Evolutionary conservation across 768 basidiomycete genomes (phyloP), one percentile per base, ranked within the genome.

Genomic region (Mycena leptocephala): DNA sequence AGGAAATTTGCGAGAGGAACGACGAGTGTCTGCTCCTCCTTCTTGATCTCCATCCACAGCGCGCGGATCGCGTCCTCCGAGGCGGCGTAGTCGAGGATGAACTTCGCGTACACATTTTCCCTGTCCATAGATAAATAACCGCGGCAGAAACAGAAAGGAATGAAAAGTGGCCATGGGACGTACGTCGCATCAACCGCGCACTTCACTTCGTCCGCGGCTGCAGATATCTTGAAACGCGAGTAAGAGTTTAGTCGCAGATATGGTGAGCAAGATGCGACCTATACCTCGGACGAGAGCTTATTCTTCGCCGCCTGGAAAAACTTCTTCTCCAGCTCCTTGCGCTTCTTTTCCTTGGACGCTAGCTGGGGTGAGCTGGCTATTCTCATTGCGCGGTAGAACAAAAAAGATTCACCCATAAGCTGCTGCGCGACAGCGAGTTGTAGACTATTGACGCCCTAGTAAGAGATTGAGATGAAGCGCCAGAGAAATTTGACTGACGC

Each of bases 11-110:
- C 28, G 2, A 32, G 2, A 43, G 78, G 68, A 33, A 78, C 80
- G 5, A 69, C 26, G 26, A 80, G 68, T 20, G 41, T 63, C 32
- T 74, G 26, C 59, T 76, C 77, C 41, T 78, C 80, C 32, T 73
- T 46, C 61, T 70, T 70, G 59, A 82, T 73, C 56, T 73, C 70
- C 63, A 73, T 53, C 81, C 80, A 82, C 18, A 82, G 64, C 35
- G 55, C 66, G 8, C 79, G 79, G 48, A 82, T 82, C 24, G 61
- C 37, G 65, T 82, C 81, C 66, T 82, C 81, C 14, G 67, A 61
- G 5, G 78, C 61, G 18, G 79, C 78, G 70, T 82, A 82, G 28
- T 81, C 78, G 53, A 77, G 28, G 18, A 78, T 13, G 67, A 81
- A 81, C 33, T 78, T 74, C 2, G 74, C 20, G 71, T 70, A 80